A percentile compares a stretch with the other conserved stretches of the same genome.
These are phyloP conservation scores for Saposhnikovia divaricata DNA, from an alignment of 129 eudicot genomes.

Conservation along the genomic window DNA sequence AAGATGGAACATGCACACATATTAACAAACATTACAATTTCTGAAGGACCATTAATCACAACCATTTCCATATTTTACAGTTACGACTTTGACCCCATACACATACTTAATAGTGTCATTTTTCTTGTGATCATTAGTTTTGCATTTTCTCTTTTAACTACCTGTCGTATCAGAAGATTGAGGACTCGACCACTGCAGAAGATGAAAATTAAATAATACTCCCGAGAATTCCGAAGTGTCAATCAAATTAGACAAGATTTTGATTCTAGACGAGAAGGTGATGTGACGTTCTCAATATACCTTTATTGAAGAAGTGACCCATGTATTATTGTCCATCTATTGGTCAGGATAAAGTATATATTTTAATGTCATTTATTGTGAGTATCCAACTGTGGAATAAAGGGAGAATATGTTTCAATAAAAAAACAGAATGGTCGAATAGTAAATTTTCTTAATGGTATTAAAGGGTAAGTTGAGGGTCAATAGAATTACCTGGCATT, in stretches of 20 bases:
- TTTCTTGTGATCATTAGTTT: too few species aligned
- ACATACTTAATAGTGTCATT: too few species aligned
- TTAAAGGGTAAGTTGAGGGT: not conserved
- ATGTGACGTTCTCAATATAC: not conserved
- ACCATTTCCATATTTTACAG: not conserved
- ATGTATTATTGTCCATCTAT: not conserved
- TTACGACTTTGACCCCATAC: not conserved
- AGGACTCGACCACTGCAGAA: not conserved
- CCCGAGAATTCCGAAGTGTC: not conserved
- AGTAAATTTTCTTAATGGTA: not conserved
- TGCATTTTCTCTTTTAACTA: not conserved
- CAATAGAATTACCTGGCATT: slow-evolving; percentile 3
- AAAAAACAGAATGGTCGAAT: not conserved
- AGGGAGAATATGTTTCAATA: not conserved
- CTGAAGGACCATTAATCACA: not conserved
- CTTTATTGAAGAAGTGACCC: not conserved
- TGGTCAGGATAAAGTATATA: not conserved
- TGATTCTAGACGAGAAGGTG: not conserved
- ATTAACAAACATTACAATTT: not conserved
- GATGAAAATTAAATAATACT: not conserved
- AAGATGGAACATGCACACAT: not conserved
- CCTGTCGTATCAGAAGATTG: not conserved
- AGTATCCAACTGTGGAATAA: not conserved
- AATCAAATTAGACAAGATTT: too few species aligned
- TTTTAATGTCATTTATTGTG: not conserved